phyloP scores from a whole-genome alignment of 495 filamentous ascomycete species.

The Neurospora sublineolata region DNA sequence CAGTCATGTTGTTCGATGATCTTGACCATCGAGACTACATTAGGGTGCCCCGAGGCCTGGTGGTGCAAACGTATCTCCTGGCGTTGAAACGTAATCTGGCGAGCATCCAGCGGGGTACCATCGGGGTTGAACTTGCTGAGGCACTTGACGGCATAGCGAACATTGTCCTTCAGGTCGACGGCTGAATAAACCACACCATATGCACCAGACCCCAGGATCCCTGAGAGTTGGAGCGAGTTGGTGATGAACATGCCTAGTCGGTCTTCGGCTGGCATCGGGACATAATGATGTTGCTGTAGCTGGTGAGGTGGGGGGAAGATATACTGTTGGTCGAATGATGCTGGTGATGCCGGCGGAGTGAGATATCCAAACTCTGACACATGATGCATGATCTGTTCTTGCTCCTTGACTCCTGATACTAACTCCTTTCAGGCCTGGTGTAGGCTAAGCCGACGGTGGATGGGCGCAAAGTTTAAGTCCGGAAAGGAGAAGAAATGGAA shows the following conservation, averaged over 20 bases:
- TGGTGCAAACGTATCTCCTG: conserved; percentile 89
- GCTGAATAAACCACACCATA: conserved; percentile 97
- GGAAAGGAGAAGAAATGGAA: conserved; percentile 4
- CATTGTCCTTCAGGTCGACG: conserved; percentile 71
- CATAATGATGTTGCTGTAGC: conserved; percentile 28
- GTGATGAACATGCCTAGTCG: conserved; percentile 77
- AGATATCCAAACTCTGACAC: conserved; percentile 41
- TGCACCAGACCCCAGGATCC: conserved; percentile 83
- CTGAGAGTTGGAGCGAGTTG: conserved; percentile 68
- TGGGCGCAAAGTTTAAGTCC: conserved; percentile 6
- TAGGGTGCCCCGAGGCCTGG: conserved; percentile 73
- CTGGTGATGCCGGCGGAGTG: conserved; percentile 40
- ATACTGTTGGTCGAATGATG: conserved; percentile 32
- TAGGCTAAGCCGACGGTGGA: conserved; percentile 3
- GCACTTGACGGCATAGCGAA: conserved; percentile 89
- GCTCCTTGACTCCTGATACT: conserved; percentile 23
- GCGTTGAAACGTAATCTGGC: conserved; percentile 83
- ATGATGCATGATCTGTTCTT: conserved; percentile 39
- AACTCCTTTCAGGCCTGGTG: conserved; percentile 18
- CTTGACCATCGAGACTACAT: conserved; percentile 87
- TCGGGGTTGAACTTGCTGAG: conserved; percentile 69
- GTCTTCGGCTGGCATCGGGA: conserved; percentile 56
- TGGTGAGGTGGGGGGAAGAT: conserved; percentile 22
- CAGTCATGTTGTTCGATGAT: conserved; percentile 89
- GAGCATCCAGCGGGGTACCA: conserved; percentile 65